Conservation (phyloP, 2,329 filamentous ascomycete species). For the Ramularia endophylla region DNA sequence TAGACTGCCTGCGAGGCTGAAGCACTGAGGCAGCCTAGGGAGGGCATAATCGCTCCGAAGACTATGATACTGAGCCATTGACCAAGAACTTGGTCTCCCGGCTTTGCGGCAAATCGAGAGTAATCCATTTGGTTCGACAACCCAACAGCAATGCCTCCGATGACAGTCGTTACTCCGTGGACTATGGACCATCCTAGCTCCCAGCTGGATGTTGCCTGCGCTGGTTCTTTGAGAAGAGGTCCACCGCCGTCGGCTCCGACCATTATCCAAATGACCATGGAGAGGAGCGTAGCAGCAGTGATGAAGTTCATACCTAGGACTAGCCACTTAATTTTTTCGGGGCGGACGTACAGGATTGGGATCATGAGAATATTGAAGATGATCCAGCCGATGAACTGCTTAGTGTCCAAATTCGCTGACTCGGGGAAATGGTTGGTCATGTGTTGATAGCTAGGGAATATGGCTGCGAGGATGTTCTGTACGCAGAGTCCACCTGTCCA, state of each 20-base stretch:
- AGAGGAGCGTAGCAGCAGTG: conserved; percentile 43
- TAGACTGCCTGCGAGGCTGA: conserved; percentile 50
- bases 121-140: conserved; percentile 39
- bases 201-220: conserved; percentile 30
- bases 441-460: conserved; percentile 52
- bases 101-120: conserved; percentile 30
- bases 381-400: conserved; percentile 40
- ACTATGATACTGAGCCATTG: conserved; percentile 42
- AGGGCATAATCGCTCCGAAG: conserved; percentile 44
- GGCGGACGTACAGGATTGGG: conserved; percentile 41
- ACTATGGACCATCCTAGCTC: conserved; percentile 37
- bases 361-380: conserved; percentile 43
- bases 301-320: conserved; percentile 40
- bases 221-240: conserved; percentile 25
- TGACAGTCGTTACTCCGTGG: conserved; percentile 36
- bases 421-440: conserved; percentile 49
- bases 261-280: conserved; percentile 55
- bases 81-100: conserved; percentile 41
- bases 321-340: conserved; percentile 36
- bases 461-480: conserved; percentile 47
- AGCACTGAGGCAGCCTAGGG: conserved; percentile 54
- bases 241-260: conserved; percentile 49
- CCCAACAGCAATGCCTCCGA: conserved; percentile 42
- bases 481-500: conserved; percentile 55
- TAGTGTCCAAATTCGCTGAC: conserved; percentile 41